Percentiles rank a stretch among this genome's conserved stretches.
These are phyloP conservation scores for Termitomyces sp. DNA, from an alignment of 768 basidiomycete genomes.

Conservation along the genomic window DNA sequence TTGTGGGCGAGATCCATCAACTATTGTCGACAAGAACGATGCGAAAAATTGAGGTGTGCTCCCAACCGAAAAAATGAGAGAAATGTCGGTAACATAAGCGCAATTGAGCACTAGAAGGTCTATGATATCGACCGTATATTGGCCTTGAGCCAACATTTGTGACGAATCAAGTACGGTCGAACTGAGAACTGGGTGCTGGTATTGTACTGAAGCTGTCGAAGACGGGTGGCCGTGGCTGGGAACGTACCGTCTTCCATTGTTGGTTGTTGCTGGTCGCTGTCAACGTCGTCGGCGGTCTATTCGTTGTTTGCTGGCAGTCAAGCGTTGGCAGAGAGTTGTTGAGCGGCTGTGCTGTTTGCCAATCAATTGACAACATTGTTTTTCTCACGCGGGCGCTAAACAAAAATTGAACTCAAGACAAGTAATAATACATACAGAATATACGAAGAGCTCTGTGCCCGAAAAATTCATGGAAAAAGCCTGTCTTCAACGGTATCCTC, in stretches of 20 bases:
- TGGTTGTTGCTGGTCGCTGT: slow-evolving; percentile 15
- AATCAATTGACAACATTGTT: not conserved
- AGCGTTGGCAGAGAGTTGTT: not conserved
- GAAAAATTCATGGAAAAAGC: slow-evolving; percentile 7
- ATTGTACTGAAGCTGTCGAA: slow-evolving; percentile 15
- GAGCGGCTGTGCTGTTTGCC: slow-evolving; percentile 4
- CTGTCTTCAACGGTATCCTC: slow-evolving; percentile 21
- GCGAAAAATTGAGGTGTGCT: slow-evolving; percentile 14
- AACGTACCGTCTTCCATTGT: slow-evolving; percentile 73
- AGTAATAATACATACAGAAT: not conserved
- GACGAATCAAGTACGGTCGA: slow-evolving; percentile 22
- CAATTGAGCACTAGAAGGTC: slow-evolving; percentile 6
- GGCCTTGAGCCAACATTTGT: slow-evolving; percentile 39
- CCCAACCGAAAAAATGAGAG: slow-evolving; percentile 12
- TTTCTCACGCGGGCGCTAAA: not conserved
- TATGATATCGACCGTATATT: slow-evolving; percentile 16
- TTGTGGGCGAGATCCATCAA: slow-evolving; percentile 11
- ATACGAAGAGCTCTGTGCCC: not conserved
- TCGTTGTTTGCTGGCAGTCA: slow-evolving; percentile 9
- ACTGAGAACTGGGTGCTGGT: slow-evolving; percentile 19
- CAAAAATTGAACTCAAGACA: not conserved
- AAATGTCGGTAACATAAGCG: slow-evolving; percentile 9
- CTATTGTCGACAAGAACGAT: slow-evolving; percentile 15
- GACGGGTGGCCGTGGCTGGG: slow-evolving; percentile 62
- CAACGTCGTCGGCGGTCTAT: not conserved